Evolutionary conservation across 495 filamentous ascomycete genomes (phyloP).

Genomic region (Letharia lupina): DNA sequence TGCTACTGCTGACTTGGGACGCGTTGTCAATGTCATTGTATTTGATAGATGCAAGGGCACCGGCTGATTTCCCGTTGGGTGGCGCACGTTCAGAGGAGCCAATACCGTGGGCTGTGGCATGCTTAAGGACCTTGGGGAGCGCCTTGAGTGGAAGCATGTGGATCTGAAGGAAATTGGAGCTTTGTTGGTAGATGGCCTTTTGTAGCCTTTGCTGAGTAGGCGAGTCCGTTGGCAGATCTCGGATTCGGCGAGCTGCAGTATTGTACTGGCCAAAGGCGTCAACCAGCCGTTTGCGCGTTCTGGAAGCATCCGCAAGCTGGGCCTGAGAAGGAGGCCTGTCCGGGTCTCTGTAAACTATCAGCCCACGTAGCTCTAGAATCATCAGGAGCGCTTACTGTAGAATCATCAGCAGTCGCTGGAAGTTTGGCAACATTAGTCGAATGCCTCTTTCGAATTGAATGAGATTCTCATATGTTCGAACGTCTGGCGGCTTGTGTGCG

Average conservation of each 20-base stretch:
- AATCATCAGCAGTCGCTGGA: slow-evolving; percentile 67
- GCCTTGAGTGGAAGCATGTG: slow-evolving; percentile 90
- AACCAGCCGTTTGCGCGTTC: slow-evolving; percentile 81
- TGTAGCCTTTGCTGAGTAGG: slow-evolving; percentile 70
- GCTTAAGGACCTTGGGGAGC: slow-evolving; percentile 73
- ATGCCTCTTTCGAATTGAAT: slow-evolving; percentile 87
- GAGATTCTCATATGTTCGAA: slow-evolving; percentile 78
- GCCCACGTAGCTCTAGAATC: slow-evolving; percentile 23
- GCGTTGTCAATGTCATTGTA: slow-evolving; percentile 53
- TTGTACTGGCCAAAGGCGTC: slow-evolving; percentile 91
- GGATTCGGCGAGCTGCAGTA: slow-evolving; percentile 70
- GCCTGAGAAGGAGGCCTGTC: slow-evolving; percentile 62
- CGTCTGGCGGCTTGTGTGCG: slow-evolving; percentile 59
- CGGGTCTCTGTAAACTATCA: slow-evolving; percentile 45
- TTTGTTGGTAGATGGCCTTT: slow-evolving; percentile 74
- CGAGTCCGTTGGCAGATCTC: slow-evolving; percentile 64
- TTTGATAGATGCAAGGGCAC: slow-evolving; percentile 51
- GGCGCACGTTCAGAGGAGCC: slow-evolving; percentile 15
- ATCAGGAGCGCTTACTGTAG: slow-evolving; percentile 45
- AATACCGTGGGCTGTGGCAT: slow-evolving; percentile 44
- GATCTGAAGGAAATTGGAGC: slow-evolving; percentile 74
- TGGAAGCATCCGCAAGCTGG: slow-evolving; percentile 80
- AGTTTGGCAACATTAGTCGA: slow-evolving; percentile 70
- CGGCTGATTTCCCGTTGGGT: slow-evolving; percentile 36
- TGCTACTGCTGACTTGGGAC: slow-evolving; percentile 54